Conservation (phyloP, 2,329 filamentous ascomycete species). For the Epichloe festucae region DNA sequence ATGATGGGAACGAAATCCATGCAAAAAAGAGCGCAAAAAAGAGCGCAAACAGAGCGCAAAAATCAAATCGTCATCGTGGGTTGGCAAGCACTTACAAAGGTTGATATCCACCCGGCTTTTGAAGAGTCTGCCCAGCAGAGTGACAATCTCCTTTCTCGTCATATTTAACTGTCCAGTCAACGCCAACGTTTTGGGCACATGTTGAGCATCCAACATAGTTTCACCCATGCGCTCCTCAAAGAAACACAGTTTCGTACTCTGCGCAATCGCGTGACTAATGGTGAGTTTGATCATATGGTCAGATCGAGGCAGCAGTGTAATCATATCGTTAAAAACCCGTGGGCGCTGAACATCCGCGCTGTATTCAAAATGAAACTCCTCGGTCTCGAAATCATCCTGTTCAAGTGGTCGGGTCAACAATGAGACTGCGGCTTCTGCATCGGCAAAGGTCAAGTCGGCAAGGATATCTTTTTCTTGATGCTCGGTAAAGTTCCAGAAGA, state of each 20-base stretch:
- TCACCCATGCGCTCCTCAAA: constrained; percentile 94
- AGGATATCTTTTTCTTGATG: constrained; percentile 93
- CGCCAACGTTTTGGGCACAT: constrained; percentile 79
- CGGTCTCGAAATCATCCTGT: constrained; percentile 88
- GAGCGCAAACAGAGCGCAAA: too few species aligned
- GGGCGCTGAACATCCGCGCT: constrained; percentile 74
- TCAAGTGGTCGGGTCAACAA: constrained; percentile 69
- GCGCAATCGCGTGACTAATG: constrained; percentile 93
- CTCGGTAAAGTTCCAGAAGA: constrained; percentile 98
- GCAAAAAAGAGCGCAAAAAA: too few species aligned
- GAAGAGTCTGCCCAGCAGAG: constrained; percentile 80
- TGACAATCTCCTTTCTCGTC: constrained; percentile 83
- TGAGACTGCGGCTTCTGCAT: constrained; percentile 47
- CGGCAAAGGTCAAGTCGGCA: constrained; percentile 83
- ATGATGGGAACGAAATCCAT: background rate
- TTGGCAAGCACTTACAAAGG: constrained; percentile 53
- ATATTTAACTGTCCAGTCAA: constrained; percentile 84
- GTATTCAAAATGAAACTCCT: constrained; percentile 98
- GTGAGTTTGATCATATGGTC: constrained; percentile 99
- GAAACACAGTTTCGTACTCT: constrained; percentile 90
- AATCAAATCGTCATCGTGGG: background rate
- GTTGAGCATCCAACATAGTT: constrained; percentile 86
- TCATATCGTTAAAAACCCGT: constrained; percentile 98
- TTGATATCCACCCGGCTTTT: constrained; percentile 95
- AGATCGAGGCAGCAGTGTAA: constrained; percentile 74